phyloP scores from a whole-genome alignment of 148 eudicot species.

The Rhododendron kiyosumense region DNA sequence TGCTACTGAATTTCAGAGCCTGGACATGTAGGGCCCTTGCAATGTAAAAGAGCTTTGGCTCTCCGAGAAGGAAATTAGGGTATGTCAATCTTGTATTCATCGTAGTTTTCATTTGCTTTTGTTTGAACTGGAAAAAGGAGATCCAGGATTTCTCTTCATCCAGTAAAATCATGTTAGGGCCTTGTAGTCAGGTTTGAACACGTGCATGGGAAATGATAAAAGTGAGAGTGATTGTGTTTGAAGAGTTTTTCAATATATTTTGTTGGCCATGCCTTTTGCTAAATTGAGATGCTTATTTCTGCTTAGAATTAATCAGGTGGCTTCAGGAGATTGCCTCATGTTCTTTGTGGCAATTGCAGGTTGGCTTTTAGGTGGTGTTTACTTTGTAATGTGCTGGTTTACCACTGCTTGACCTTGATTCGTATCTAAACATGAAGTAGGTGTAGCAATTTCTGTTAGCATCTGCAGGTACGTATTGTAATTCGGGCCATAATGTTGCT shows the following conservation, averaged over 20 bases:
- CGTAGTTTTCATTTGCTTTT: too few species aligned
- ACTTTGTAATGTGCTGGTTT: background rate
- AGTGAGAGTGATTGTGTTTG: background rate
- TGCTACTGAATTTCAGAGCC: background rate
- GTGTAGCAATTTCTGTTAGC: background rate
- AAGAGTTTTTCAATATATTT: background rate
- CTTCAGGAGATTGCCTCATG: background rate
- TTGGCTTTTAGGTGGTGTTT: slow-evolving; percentile 1
- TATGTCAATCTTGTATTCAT: background rate
- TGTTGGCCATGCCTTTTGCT: background rate
- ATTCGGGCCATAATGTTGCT: background rate
- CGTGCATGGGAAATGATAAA: background rate
- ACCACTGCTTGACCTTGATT: background rate
- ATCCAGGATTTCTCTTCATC: background rate
- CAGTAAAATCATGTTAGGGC: background rate
- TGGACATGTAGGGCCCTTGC: background rate
- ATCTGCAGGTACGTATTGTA: background rate
- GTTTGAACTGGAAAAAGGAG: background rate
- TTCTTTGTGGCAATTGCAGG: background rate
- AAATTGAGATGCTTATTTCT: background rate
- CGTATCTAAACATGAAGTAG: background rate
- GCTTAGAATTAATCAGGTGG: background rate
- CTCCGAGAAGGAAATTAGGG: background rate
- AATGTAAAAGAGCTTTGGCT: too few species aligned
- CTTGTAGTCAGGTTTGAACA: background rate